A percentile compares a stretch with the other conserved stretches of the same genome.
Evolutionary conservation across 2,329 filamentous ascomycete species (phyloP).

Genomic region (Sarocladium kiliense): DNA sequence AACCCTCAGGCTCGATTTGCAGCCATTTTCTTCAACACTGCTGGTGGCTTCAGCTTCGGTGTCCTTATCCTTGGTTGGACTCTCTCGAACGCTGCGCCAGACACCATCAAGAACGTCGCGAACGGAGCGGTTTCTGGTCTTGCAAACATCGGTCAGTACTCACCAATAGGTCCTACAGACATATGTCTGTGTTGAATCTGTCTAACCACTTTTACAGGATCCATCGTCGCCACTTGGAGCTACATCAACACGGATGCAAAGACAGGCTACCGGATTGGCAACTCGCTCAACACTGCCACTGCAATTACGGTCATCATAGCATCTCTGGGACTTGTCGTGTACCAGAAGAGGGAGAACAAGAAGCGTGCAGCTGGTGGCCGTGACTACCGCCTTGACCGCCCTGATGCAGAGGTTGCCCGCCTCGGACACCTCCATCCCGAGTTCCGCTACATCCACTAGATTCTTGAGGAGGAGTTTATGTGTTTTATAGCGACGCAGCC

Average conservation of each 20-base stretch:
- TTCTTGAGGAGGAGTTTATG: not conserved
- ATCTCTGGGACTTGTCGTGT: slow-evolving; percentile 15
- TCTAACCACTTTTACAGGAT: slow-evolving; percentile 13
- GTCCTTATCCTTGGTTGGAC: slow-evolving; percentile 21
- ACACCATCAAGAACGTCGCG: slow-evolving; percentile 21
- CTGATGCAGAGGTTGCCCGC: slow-evolving; percentile 15
- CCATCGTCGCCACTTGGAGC: slow-evolving; percentile 23
- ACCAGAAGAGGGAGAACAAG: slow-evolving; percentile 21
- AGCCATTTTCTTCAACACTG: slow-evolving; percentile 23
- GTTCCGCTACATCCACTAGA: slow-evolving; percentile 20
- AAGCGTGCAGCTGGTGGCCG: slow-evolving; percentile 19
- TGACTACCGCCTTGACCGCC: slow-evolving; percentile 17
- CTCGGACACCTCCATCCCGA: slow-evolving; percentile 20
- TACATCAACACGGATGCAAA: slow-evolving; percentile 22
- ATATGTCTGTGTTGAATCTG: not conserved
- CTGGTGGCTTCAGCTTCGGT: slow-evolving; percentile 20
- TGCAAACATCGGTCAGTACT: slow-evolving; percentile 20
- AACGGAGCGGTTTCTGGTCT: slow-evolving; percentile 20
- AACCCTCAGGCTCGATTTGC: slow-evolving; percentile 20
- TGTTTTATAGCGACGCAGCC: too few species aligned
- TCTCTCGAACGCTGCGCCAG: slow-evolving; percentile 21
- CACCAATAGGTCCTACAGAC: too few species aligned
- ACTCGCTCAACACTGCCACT: slow-evolving; percentile 19
- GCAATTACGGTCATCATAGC: slow-evolving; percentile 19
- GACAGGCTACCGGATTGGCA: slow-evolving; percentile 21